Base-by-base conservation (phyloP, 805 yeast species). In the Schwanniomyces occidentalis region DNA sequence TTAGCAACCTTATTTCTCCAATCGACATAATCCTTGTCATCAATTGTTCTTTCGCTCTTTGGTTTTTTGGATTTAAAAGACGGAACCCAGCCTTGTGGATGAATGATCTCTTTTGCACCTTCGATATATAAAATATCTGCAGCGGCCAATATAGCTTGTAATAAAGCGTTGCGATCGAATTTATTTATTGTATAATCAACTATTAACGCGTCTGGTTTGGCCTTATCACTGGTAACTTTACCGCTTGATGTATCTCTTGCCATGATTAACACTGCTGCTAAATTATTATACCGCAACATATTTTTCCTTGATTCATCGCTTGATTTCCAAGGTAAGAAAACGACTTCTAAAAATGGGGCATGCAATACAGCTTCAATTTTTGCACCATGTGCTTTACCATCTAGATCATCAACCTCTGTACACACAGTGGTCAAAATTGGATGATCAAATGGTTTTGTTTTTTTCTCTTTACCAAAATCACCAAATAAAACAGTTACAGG, bases 301-400 rank as follows among this genome's bases (percentile, higher is more conserved):
- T 56, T 57, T 32, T 49, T 41, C 34, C 76, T 57, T 16, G 48
- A 42, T 18, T 56, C 51, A 21, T 55, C 54, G 21, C 71, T 63
- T 2, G 57, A 45, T 5, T 46, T 30, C 73, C 75, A 75, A 2
- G 80, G 80, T 7, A 61, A 21, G 41, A 63, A 71, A 12, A 51
- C 49, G n/a, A 55, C 34, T 28, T 61, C 58, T 15, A 73, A 30
- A 22, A 46, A 51, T 3, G 80, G 81, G n/a, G 61, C 50, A 42
- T 72, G 76, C 27, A 69, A 56, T 17, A 71, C 37, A 3, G 78
- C 61, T 51, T 76, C 82, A 35, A 76, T 63, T 50, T 65, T 71
- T 7, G 76, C 69, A 1, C 82, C 82, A 46, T 75, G 78, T 4
- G 61, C 71, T 34, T 64, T 53, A 2, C 80, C 80, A 45, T 76